Evolutionary conservation across 2,329 filamentous ascomycete species (phyloP).

Genomic region (Curvularia sp.): DNA sequence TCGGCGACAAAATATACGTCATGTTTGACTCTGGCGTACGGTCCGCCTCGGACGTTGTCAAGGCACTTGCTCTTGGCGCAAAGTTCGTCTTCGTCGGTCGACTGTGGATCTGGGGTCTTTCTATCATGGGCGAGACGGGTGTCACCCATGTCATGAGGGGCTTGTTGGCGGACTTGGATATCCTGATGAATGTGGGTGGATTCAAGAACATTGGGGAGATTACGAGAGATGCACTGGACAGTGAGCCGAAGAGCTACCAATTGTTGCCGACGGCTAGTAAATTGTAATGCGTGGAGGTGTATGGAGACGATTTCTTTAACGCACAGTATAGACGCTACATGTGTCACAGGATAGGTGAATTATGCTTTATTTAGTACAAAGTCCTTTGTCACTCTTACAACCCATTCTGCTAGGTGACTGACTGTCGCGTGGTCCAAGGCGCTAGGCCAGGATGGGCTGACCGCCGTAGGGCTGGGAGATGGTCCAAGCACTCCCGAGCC

Average conservation of each 20-base stretch:
- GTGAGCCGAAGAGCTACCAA: slow-evolving; percentile 32
- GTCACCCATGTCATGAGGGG: slow-evolving; percentile 68
- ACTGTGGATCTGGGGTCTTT: slow-evolving; percentile 66
- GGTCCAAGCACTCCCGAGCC: slow-evolving; percentile 23
- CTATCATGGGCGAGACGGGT: slow-evolving; percentile 66
- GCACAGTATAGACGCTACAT: not conserved
- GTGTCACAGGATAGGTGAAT: not conserved
- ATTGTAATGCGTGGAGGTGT: slow-evolving; percentile 19
- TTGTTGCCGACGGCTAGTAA: slow-evolving; percentile 34
- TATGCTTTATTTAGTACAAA: not conserved
- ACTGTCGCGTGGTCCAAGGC: not conserved
- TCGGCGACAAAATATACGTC: slow-evolving; percentile 60
- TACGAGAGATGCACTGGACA: slow-evolving; percentile 48
- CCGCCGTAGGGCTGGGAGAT: slow-evolving; percentile 19
- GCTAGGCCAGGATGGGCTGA: slow-evolving; percentile 19
- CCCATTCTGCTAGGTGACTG: not conserved
- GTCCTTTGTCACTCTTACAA: not conserved
- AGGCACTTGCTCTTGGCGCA: slow-evolving; percentile 67
- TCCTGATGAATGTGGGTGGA: slow-evolving; percentile 66
- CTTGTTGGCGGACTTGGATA: slow-evolving; percentile 68
- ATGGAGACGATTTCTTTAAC: too few relatives aligned
- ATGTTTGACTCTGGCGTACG: slow-evolving; percentile 68
- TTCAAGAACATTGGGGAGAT: slow-evolving; percentile 62
- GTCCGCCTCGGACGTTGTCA: slow-evolving; percentile 64
- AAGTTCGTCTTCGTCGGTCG: slow-evolving; percentile 68